Conservation (phyloP, 331 rosid genomes). For the Phaseolus coccineus region DNA sequence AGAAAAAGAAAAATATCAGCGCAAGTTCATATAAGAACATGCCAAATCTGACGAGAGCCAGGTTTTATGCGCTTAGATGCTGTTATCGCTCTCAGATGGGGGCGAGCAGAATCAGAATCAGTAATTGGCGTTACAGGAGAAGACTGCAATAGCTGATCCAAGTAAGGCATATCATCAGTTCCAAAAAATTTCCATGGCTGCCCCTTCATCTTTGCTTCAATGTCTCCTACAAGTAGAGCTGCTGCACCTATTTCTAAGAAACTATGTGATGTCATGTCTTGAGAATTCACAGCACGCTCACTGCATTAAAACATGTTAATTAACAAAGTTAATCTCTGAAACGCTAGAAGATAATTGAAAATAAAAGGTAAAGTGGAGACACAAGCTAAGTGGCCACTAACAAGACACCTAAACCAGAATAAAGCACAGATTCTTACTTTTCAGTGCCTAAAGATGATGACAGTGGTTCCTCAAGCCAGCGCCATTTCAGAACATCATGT, state of each 20-base stretch:
- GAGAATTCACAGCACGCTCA: conserved; percentile 67
- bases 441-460: conserved; percentile 66
- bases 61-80: conserved; percentile 89
- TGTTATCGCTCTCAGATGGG: conserved; percentile 94
- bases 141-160: conserved; percentile 93
- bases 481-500: conserved; percentile 89
- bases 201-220: conserved; percentile 88
- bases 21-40: conserved; percentile 44
- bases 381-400: conserved; percentile 8
- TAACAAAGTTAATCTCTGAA: conserved; percentile 39
- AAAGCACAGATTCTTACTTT: conserved; percentile 58
- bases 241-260: conserved; percentile 97
- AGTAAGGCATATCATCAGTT: conserved; percentile 95
- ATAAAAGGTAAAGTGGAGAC: conserved; percentile 17
- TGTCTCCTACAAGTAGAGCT: conserved; percentile 85
- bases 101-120: conserved; percentile 78
- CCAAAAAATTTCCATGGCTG: conserved; percentile 94
- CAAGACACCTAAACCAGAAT: conserved; percentile 42
- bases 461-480: conserved; percentile 83
- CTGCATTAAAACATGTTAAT: conserved; percentile 56
- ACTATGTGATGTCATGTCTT: conserved; percentile 77
- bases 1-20: conserved; percentile 23
- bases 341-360: conserved; percentile 27
- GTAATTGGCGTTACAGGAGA: conserved; percentile 88
- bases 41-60: conserved; percentile 85